Percentiles rank a stretch among this genome's conserved stretches.
These are phyloP conservation scores for Andrographis paniculata DNA, from an alignment of 305 asterid species.

Conservation along the genomic window DNA sequence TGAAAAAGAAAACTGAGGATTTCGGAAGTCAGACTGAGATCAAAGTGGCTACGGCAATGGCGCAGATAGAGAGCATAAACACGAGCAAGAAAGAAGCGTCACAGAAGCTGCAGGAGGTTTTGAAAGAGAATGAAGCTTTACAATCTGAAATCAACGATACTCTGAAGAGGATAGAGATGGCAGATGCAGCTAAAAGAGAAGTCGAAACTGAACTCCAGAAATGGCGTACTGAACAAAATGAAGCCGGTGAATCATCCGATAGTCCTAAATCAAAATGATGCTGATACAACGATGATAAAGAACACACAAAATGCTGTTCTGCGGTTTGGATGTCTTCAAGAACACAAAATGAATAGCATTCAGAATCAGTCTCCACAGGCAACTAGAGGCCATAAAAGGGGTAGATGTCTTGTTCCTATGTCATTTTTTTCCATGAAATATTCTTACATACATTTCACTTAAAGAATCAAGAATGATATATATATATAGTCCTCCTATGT, in stretches of 20 bases:
- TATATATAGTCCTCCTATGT: not conserved
- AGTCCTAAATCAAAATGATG: too few relatives aligned
- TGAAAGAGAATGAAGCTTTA: constrained; percentile 43
- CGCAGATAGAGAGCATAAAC: constrained; percentile 49
- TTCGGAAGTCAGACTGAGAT: constrained; percentile 39
- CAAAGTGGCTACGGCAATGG: constrained; percentile 66
- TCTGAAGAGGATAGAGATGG: constrained; percentile 37
- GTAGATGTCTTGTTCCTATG: not conserved
- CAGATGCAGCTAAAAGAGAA: constrained; percentile 19
- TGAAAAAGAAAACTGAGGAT: constrained; percentile 45
- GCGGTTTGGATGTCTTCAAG: too few relatives aligned
- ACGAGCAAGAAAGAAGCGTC: constrained; percentile 29
- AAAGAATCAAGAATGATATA: too few relatives aligned
- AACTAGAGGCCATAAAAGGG: constrained; percentile 3
- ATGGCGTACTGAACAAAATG: constrained; percentile 27
- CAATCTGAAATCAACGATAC: constrained; percentile 53
- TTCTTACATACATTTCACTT: constrained; percentile 2
- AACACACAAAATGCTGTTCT: too few relatives aligned
- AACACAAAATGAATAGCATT: constrained; percentile 8
- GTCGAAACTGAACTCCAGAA: constrained; percentile 65
- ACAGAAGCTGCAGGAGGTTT: constrained; percentile 32
- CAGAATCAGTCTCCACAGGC: constrained; percentile 2
- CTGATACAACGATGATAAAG: too few relatives aligned
- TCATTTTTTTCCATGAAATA: constrained; percentile 9
- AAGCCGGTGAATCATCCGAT: not conserved